Conservation (phyloP, 2,329 filamentous ascomycete species). For the Scedosporium apiospermum region DNA sequence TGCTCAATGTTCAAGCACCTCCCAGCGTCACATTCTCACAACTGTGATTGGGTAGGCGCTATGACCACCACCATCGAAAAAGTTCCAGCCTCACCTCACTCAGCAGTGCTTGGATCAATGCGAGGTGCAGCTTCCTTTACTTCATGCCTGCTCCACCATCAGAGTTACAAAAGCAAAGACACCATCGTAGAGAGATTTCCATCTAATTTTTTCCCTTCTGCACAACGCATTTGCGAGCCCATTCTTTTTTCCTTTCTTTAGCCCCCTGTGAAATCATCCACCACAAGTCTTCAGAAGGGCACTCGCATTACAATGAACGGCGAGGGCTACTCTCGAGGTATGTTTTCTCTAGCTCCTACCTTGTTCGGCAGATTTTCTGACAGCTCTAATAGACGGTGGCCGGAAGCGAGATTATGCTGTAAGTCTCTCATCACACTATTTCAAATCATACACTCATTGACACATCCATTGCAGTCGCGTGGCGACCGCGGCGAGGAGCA, state of each 20-base stretch:
- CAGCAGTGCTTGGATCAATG: background rate
- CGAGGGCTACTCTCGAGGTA: constrained; percentile 74
- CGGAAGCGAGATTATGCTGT: constrained; percentile 49
- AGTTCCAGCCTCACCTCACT: constrained; percentile 7
- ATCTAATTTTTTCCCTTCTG: constrained; percentile 3
- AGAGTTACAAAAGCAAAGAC: background rate
- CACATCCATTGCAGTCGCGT: background rate
- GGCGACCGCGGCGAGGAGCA: constrained; percentile 22
- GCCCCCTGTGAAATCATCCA: background rate
- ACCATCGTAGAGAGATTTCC: background rate
- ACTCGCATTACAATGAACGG: constrained; percentile 60
- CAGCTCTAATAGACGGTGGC: constrained; percentile 25
- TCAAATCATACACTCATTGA: background rate
- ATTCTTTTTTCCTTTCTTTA: background rate
- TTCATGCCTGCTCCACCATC: background rate
- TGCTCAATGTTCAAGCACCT: too few relatives aligned
- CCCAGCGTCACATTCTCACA: background rate
- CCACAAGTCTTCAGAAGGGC: background rate
- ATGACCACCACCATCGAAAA: constrained; percentile 1
- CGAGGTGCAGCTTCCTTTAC: background rate
- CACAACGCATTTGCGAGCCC: background rate
- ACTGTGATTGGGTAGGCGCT: background rate
- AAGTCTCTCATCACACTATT: constrained; percentile 16
- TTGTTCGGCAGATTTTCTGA: constrained; percentile 11
- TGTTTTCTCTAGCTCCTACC: constrained; percentile 16